These are phyloP conservation scores for Vicia faba DNA, from an alignment of 306 rosid genomes.

Conservation along the genomic window DNA sequence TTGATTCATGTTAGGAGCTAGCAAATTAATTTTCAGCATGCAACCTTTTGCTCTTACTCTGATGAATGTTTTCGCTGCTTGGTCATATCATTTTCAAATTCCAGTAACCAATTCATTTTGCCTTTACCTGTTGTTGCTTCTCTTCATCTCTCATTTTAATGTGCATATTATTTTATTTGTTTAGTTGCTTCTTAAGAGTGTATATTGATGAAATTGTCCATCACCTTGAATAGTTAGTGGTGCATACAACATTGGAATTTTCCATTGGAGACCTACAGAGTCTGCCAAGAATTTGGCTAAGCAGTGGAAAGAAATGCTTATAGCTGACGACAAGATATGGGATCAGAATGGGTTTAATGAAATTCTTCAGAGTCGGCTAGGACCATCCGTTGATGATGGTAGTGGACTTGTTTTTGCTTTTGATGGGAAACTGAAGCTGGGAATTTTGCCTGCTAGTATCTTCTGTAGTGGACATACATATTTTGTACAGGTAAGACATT, in stretches of 20 bases:
- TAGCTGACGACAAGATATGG: conserved; percentile 84
- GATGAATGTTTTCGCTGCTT: neutral
- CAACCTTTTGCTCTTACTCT: conserved; percentile 8
- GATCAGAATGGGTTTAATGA: conserved; percentile 96
- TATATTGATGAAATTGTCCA: conserved; percentile 29
- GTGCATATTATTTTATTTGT: conserved; percentile 14
- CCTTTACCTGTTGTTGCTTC: conserved; percentile 15
- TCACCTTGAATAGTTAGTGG: conserved; percentile 57
- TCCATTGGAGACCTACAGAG: conserved; percentile 94
- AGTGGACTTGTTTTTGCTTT: conserved; percentile 77
- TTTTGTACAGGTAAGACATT: conserved; percentile 80
- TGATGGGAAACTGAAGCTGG: conserved; percentile 88
- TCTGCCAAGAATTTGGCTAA: conserved; percentile 76
- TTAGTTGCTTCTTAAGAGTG: conserved; percentile 19
- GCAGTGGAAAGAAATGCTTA: conserved; percentile 86
- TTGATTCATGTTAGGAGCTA: conserved; percentile 4
- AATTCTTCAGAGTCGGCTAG: conserved; percentile 63
- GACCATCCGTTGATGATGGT: conserved; percentile 78
- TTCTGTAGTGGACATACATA: conserved; percentile 95
- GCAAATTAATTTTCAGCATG: conserved; percentile 2
- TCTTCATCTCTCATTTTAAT: conserved; percentile 21
- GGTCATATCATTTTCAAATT: conserved; percentile 21
- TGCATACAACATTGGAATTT: conserved; percentile 91
- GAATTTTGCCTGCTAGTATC: conserved; percentile 90
- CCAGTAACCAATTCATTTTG: conserved; percentile 17